phyloP scores from a whole-genome alignment of 345 rosid genomes.

The Aquilaria sinensis region DNA sequence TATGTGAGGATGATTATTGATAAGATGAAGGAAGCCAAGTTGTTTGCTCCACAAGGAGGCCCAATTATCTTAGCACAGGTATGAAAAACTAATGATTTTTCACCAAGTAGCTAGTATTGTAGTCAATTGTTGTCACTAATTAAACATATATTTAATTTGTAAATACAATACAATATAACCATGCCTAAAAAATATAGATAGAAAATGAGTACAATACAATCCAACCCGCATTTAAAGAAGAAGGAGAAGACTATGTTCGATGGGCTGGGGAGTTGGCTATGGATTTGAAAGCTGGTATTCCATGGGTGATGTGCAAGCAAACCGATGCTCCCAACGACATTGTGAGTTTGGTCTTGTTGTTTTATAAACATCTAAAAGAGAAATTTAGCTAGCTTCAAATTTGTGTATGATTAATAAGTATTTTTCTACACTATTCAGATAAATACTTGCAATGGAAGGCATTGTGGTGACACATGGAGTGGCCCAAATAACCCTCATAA shows the following conservation, averaged over 20 bases:
- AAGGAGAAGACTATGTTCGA: conserved; percentile 54
- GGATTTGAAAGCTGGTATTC: conserved; percentile 52
- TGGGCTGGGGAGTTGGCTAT: conserved; percentile 72
- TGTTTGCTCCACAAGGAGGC: conserved; percentile 76
- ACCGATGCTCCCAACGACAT: conserved; percentile 74
- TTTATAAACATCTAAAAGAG: background rate
- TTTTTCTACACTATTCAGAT: conserved; percentile 34
- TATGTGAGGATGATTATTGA: conserved; percentile 38
- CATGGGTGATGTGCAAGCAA: conserved; percentile 97
- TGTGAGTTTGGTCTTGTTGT: conserved; percentile 30
- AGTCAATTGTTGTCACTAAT: no score
- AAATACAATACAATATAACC: background rate
- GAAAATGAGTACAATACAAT: conserved; percentile 87
- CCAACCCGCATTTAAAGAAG: conserved; percentile 52
- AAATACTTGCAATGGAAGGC: conserved; percentile 95
- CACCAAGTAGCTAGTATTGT: background rate
- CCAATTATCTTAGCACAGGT: conserved; percentile 73
- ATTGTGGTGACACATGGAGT: conserved; percentile 88
- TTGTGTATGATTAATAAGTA: background rate
- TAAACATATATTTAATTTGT: background rate
- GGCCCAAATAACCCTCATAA: conserved; percentile 83
- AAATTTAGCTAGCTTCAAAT: background rate
- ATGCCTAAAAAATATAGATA: conserved; percentile 35
- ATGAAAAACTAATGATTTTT: background rate
- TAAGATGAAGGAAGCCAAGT: conserved; percentile 37